Conservation (phyloP, 2,329 filamentous ascomycete species). For the Aspergillus fumigatus region DNA sequence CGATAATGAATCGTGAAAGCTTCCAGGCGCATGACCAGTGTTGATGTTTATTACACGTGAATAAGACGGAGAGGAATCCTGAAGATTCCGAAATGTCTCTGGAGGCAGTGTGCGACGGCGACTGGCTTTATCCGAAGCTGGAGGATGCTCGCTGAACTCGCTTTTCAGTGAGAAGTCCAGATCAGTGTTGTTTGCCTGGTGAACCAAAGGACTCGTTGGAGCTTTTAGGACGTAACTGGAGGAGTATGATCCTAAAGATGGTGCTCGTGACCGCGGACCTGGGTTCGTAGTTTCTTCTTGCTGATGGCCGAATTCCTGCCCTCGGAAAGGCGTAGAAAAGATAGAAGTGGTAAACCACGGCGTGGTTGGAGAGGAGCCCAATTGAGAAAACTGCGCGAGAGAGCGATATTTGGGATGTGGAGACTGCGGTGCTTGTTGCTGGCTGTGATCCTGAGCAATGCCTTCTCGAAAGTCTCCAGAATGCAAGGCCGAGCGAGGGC, state of each 20-base stretch:
- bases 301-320: constrained; percentile 14
- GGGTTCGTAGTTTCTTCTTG: constrained; percentile 10
- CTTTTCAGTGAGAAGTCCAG: constrained; percentile 57
- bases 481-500: constrained; percentile 70
- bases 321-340: constrained; percentile 17
- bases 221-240: constrained; percentile 79
- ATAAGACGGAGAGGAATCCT: constrained; percentile 37
- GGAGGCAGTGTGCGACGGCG: constrained; percentile 71
- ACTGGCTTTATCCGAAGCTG: constrained; percentile 45
- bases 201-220: constrained; percentile 86
- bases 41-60: constrained; percentile 39
- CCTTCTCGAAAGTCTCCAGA: constrained; percentile 58
- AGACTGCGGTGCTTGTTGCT: constrained; percentile 24
- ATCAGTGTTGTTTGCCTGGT: constrained; percentile 81
- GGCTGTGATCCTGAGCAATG: constrained; percentile 14
- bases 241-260: constrained; percentile 66
- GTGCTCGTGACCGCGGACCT: constrained; percentile 43
- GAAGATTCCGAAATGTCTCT: constrained; percentile 49
- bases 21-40: constrained; percentile 42
- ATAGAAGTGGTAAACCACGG: constrained; percentile 49
- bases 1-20: constrained; percentile 58
- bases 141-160: constrained; percentile 48
- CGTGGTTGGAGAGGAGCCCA: constrained; percentile 50
- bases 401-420: constrained; percentile 15
- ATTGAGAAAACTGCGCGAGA: constrained; percentile 12